Percentiles rank a stretch among this genome's conserved stretches.
Conservation (phyloP, 495 filamentous ascomycete genomes). For the Bacidia rubella region DNA sequence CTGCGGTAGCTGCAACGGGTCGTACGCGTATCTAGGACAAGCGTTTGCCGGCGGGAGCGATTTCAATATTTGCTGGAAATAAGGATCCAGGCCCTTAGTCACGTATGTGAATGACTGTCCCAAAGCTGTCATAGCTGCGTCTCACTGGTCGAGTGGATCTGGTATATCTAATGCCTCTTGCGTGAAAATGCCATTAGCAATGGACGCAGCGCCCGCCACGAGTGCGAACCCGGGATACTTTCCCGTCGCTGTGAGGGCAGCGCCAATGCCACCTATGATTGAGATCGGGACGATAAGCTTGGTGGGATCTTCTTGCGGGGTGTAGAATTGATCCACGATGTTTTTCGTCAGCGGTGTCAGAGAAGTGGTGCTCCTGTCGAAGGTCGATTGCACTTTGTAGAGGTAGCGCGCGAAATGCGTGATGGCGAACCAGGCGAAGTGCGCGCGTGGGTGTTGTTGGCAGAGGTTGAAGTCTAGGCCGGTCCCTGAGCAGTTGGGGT, state of each 20-base stretch:
- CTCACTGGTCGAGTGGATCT: slow-evolving; percentile 1
- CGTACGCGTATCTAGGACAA: neutral
- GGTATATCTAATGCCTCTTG: neutral
- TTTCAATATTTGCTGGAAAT: slow-evolving; percentile 2
- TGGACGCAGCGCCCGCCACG: neutral
- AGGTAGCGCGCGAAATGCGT: slow-evolving; percentile 1
- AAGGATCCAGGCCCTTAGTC: neutral
- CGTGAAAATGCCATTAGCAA: neutral
- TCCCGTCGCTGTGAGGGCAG: neutral
- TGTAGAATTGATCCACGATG: neutral
- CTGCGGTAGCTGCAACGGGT: neutral
- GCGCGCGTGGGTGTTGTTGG: slow-evolving; percentile 1
- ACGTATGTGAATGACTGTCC: slow-evolving; percentile 2
- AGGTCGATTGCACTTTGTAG: neutral
- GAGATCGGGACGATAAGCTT: neutral
- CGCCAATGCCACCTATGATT: neutral
- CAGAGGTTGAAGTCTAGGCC: neutral
- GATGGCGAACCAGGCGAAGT: slow-evolving; percentile 1
- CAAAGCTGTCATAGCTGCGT: neutral
- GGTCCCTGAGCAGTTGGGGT: neutral
- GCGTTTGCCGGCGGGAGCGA: neutral
- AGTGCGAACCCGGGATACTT: neutral
- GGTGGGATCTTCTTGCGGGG: neutral
- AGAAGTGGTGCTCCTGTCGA: neutral
- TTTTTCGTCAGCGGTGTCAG: neutral